These are phyloP conservation scores for Dioscorea alata DNA, from an alignment of 106 monocot genomes.

Conservation along the genomic window DNA sequence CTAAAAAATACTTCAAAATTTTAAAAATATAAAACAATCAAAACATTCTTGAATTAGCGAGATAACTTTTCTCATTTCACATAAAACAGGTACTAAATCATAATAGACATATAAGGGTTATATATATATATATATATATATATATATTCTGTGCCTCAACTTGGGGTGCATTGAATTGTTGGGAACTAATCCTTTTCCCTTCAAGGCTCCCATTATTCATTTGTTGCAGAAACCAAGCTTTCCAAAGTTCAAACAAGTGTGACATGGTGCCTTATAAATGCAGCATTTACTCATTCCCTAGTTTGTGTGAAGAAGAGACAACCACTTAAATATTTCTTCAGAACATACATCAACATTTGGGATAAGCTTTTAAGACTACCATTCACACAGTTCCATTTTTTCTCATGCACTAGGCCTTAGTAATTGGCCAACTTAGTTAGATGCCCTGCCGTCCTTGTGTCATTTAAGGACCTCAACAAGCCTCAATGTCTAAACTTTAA, in stretches of 20 bases:
- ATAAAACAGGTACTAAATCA: no score
- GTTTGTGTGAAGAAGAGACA: slow-evolving; percentile 2
- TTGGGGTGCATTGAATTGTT: no score
- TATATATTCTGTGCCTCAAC: no score
- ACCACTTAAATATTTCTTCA: background rate
- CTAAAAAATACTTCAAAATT: no score
- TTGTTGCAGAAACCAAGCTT: background rate
- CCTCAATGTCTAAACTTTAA: background rate
- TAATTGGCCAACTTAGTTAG: slow-evolving; percentile 24
- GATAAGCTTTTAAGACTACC: background rate
- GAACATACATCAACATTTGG: background rate
- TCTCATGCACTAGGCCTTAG: background rate
- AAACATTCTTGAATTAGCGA: no score
- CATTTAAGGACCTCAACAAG: slow-evolving; percentile 23
- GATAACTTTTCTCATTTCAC: no score
- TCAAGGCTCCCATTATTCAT: background rate
- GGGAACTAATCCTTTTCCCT: background rate
- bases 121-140: no score
- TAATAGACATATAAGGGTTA: no score
- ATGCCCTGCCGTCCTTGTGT: slow-evolving; percentile 5
- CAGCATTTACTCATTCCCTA: slow-evolving; percentile 14
- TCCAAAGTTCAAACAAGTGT: slow-evolving; percentile 1
- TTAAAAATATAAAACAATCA: no score
- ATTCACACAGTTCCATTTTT: background rate
- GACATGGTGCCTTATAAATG: slow-evolving; percentile 10